A percentile compares a stretch with the other conserved stretches of the same genome.
These are phyloP conservation scores for Borovskyia barvae DNA, from an alignment of 208 protist species.

Conservation along the genomic window DNA sequence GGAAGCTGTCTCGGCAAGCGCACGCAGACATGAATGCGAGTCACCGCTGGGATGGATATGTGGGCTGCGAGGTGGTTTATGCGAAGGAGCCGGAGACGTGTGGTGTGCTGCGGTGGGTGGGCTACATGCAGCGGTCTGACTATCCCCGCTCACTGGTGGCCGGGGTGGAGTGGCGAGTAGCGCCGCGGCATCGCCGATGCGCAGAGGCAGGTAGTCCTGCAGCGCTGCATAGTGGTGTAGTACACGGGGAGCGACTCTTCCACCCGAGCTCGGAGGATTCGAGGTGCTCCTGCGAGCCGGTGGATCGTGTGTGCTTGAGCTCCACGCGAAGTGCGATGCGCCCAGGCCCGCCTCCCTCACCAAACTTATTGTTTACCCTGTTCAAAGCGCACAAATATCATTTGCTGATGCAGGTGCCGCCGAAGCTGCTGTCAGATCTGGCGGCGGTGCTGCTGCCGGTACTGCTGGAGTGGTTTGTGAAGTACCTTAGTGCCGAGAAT, in stretches of 20 bases:
- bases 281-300: constrained; percentile 34
- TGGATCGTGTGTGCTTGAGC: constrained; percentile 26
- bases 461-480: constrained; percentile 43
- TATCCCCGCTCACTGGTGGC: constrained; percentile 32
- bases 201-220: not conserved
- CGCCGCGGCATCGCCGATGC: constrained; percentile 23
- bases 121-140: constrained; percentile 41
- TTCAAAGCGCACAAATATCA: constrained; percentile 34
- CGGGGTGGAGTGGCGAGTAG: constrained; percentile 46
- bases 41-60: constrained; percentile 26
- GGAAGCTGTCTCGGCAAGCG: constrained; percentile 24
- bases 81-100: constrained; percentile 27
- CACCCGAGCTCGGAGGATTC: constrained; percentile 5
- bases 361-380: constrained; percentile 19
- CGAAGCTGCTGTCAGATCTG: constrained; percentile 32
- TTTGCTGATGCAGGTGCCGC: constrained; percentile 27
- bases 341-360: constrained; percentile 12
- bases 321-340: not conserved
- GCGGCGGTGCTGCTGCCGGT: constrained; percentile 25
- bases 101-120: constrained; percentile 48
- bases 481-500: constrained; percentile 26
- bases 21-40: constrained; percentile 28
- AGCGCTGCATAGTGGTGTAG: constrained; percentile 30
- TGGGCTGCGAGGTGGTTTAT: constrained; percentile 33
- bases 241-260: constrained; percentile 48